A percentile compares a stretch with the other conserved stretches of the same genome.
Conservation (phyloP, 495 filamentous ascomycete species). For the Hypoxylon fragiforme region DNA sequence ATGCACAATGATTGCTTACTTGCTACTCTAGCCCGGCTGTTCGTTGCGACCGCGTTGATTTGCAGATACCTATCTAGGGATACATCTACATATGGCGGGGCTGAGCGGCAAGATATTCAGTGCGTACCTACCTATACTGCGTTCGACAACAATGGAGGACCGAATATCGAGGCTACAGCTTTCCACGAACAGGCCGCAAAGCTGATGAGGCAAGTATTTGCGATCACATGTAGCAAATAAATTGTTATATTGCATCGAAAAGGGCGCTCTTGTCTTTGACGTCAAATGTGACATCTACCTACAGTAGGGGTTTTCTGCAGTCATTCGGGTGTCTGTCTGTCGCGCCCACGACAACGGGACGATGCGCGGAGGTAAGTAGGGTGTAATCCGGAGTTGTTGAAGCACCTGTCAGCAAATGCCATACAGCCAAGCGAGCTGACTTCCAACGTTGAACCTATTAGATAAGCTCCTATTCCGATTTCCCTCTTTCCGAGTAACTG, state of each 20-base stretch:
- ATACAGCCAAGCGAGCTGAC: constrained; percentile 22
- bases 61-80: no score
- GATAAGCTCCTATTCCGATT: constrained; percentile 23
- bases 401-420: constrained; percentile 1
- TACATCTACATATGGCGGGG: constrained; percentile 24
- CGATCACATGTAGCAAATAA: constrained; percentile 24
- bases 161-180: not conserved
- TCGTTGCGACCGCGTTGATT: not conserved
- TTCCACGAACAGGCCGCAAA: constrained; percentile 5
- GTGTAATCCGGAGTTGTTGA: not conserved
- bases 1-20: not conserved
- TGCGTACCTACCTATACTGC: no score
- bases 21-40: not conserved
- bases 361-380: not conserved
- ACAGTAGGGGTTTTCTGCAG: not conserved
- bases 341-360: not conserved
- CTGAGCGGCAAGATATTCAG: constrained; percentile 23
- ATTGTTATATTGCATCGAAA: constrained; percentile 14
- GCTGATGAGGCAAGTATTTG: constrained; percentile 31
- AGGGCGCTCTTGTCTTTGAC: constrained; percentile 9
- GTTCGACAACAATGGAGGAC: constrained; percentile 8
- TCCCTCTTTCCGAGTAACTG: constrained; percentile 10
- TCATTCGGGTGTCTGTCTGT: constrained; percentile 7
- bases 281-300: constrained; percentile 4
- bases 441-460: constrained; percentile 3